These are phyloP conservation scores for Colletotrichum camelliae DNA, from an alignment of 2,329 filamentous ascomycete species.

Conservation along the genomic window DNA sequence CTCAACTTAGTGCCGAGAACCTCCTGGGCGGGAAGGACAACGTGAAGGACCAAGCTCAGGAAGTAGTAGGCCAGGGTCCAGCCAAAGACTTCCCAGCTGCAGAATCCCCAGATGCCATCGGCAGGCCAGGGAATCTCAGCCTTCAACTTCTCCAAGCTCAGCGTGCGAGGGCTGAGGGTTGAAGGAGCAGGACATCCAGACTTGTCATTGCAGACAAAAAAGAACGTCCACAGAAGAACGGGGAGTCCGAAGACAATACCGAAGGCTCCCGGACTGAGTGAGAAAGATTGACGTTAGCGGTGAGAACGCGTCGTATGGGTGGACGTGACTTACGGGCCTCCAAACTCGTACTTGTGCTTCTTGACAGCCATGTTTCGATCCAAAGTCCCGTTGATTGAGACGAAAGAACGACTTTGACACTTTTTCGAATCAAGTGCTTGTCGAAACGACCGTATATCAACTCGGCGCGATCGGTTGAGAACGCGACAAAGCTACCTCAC, in stretches of 20 bases:
- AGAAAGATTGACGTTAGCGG: background rate
- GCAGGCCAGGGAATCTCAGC: slow-evolving; percentile 77
- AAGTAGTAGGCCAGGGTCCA: slow-evolving; percentile 78
- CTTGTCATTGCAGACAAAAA: slow-evolving; percentile 86
- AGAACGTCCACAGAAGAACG: slow-evolving; percentile 72
- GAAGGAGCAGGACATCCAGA: slow-evolving; percentile 85
- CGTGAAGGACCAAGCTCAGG: slow-evolving; percentile 73
- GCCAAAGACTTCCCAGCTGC: slow-evolving; percentile 68
- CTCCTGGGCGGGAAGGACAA: slow-evolving; percentile 74
- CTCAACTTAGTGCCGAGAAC: slow-evolving; percentile 70
- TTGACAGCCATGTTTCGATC: background rate
- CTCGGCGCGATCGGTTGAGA: background rate
- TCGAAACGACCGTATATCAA: background rate
- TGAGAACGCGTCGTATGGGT: background rate
- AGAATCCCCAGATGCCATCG: slow-evolving; percentile 69
- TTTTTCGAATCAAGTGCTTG: background rate
- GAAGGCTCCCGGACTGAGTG: slow-evolving; percentile 69
- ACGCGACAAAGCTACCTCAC: background rate
- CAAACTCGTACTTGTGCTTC: slow-evolving; percentile 34
- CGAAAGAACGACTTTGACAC: background rate
- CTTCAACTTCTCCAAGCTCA: slow-evolving; percentile 74
- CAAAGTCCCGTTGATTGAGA: background rate
- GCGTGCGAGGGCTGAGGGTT: slow-evolving; percentile 69
- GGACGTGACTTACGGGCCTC: slow-evolving; percentile 34
- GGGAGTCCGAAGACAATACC: slow-evolving; percentile 80